Conservation (phyloP, 257 asterid genomes). For the Echium plantagineum region DNA sequence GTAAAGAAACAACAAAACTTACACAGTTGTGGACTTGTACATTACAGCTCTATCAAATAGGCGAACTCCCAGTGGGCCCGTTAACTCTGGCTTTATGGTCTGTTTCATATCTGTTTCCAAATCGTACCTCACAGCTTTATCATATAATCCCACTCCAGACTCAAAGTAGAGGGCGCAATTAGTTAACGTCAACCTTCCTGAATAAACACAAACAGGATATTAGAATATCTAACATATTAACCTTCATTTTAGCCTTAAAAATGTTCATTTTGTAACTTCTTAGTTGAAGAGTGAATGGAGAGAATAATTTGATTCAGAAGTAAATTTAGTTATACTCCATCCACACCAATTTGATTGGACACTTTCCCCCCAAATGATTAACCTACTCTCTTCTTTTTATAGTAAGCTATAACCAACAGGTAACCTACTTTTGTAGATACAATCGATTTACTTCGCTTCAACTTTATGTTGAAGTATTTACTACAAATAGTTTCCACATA, state of each 20-base stretch:
- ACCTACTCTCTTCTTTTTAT: no score
- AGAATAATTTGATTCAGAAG: no score
- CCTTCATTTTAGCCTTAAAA: background rate
- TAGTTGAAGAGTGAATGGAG: no score
- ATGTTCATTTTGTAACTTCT: background rate
- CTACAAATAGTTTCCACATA: no score
- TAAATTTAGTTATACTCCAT: no score
- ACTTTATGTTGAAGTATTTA: no score
- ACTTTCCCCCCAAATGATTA: no score
- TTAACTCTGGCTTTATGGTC: conserved; percentile 77
- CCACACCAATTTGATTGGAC: no score
- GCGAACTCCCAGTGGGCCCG: conserved; percentile 97
- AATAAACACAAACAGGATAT: conserved; percentile 10
- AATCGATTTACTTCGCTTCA: no score
- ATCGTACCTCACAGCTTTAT: conserved; percentile 81
- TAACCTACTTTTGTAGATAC: no score
- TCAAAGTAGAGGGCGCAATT: conserved; percentile 77
- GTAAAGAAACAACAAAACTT: conserved; percentile 26
- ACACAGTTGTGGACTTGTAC: conserved; percentile 80
- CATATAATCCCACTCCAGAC: conserved; percentile 75
- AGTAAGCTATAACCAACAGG: no score
- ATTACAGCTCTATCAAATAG: conserved; percentile 90
- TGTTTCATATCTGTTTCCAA: conserved; percentile 65
- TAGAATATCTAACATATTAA: conserved; percentile 2
- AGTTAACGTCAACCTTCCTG: conserved; percentile 88